phyloP scores from a whole-genome alignment of 768 basidiomycete species.

The Amanita brunnescens region DNA sequence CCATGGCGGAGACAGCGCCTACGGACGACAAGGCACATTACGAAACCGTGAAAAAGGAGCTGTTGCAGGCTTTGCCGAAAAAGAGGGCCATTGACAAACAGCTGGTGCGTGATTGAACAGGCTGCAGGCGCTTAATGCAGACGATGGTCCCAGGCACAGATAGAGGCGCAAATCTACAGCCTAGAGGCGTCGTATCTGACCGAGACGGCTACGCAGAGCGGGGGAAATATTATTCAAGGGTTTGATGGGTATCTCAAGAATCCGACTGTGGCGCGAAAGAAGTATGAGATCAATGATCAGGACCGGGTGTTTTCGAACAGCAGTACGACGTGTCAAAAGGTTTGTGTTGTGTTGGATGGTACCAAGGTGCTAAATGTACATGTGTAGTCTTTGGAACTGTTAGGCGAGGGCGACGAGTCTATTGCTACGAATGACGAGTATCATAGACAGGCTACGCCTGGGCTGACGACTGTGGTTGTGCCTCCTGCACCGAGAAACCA shows the following conservation, averaged over 20 bases:
- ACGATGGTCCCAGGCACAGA: slow-evolving; percentile 45
- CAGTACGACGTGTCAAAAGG: slow-evolving; percentile 71
- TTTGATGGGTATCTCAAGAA: slow-evolving; percentile 85
- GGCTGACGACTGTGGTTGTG: slow-evolving; percentile 68
- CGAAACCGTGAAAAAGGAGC: slow-evolving; percentile 66
- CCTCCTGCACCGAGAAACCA: slow-evolving; percentile 64
- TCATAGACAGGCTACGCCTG: slow-evolving; percentile 58
- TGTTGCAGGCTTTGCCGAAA: slow-evolving; percentile 63
- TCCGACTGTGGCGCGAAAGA: slow-evolving; percentile 55
- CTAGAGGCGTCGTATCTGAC: slow-evolving; percentile 69
- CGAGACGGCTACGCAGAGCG: slow-evolving; percentile 67
- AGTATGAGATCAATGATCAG: slow-evolving; percentile 66
- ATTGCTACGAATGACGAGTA: slow-evolving; percentile 51
- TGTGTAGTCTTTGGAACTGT: slow-evolving; percentile 61
- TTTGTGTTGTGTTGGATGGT: slow-evolving; percentile 16
- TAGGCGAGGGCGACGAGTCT: slow-evolving; percentile 61
- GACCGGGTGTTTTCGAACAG: slow-evolving; percentile 81
- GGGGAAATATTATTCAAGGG: slow-evolving; percentile 83
- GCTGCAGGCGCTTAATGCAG: background rate
- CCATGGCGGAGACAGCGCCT: slow-evolving; percentile 32
- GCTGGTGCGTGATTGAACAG: slow-evolving; percentile 39
- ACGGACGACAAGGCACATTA: slow-evolving; percentile 67
- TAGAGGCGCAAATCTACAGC: slow-evolving; percentile 73
- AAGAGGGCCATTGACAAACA: slow-evolving; percentile 72
- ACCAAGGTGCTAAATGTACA: slow-evolving; percentile 5